Base-by-base conservation (phyloP, 2,329 filamentous ascomycete genomes). In the Cytospora paraplurivora region DNA sequence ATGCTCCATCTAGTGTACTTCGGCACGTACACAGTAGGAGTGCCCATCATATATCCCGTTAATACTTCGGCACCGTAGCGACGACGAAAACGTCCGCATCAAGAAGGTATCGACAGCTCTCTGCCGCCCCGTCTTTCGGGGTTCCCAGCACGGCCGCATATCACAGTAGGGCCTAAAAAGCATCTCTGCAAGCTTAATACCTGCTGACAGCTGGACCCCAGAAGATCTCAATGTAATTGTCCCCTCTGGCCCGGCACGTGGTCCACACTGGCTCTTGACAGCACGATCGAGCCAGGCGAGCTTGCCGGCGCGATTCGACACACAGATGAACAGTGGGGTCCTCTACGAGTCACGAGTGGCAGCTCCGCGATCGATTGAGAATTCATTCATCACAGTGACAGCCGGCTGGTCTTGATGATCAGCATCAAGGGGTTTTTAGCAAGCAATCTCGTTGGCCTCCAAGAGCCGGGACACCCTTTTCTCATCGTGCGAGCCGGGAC, bases 151-250 rank as follows among this genome's bases (percentile, higher is more conserved):
- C 21, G 17, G 11, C 35, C 17, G 44, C 8, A n/a, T 47, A 19
- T 21, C n/a, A 19, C n/a, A 19, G n/a, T 47, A 47, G 44, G 27
- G 27, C 21, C 44, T n/a, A 47, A 47, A 41, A 19, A 5, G n/a
- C 44, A 47, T 19, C 17, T 47, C 44, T 47, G 44, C 44, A 47
- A 47, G 44, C 44, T 47, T 47, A 47, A 19, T 47, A 47, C 44
- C 44, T 47, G 44, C 44, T 47, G 44, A 47, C 44, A 47, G 44
- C 21, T 47, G 44, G 44, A 17, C 44, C 44, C 44, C 10, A 47
- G 44, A 21, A 19, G 44, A 47, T 47, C 44, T 19, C 12, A 11
- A 47, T 47, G n/a, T 21, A 21, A 47, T 19, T 21, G 8, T 21
- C n/a, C n/a, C n/a, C n/a, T 17, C 8, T 10, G 12, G 35, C 21